Evolutionary conservation across 2,329 filamentous ascomycete genomes (phyloP).

Genomic region (Aspergillus quadrilineatus): DNA sequence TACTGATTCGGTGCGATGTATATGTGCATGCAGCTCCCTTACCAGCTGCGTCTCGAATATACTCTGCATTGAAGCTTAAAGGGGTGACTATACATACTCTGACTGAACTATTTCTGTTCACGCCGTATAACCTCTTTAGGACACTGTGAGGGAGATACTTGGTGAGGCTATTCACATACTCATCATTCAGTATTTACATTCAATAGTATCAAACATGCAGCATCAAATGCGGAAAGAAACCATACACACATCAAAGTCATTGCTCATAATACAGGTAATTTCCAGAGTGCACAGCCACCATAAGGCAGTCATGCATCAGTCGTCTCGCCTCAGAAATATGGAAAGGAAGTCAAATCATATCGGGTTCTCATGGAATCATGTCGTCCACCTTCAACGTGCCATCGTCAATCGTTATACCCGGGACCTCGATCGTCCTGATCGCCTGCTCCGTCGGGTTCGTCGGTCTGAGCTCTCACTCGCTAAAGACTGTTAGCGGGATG

Average conservation of each 20-base stretch:
- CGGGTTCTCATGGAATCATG: conserved; percentile 3
- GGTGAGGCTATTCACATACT: conserved; percentile 2
- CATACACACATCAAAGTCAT: conserved; percentile 17
- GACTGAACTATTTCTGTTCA: background rate
- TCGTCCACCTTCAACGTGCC: conserved; percentile 12
- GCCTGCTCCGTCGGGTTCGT: conserved; percentile 29
- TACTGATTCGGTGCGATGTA: background rate
- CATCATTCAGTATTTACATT: conserved; percentile 25
- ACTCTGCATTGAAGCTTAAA: background rate
- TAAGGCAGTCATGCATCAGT: conserved; percentile 2
- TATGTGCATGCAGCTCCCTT: conserved; percentile 3
- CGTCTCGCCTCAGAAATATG: conserved; percentile 1
- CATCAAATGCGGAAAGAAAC: conserved; percentile 6
- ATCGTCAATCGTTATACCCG: conserved; percentile 27
- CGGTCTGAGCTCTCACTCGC: conserved; percentile 45
- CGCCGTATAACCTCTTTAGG: background rate
- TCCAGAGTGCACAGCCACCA: background rate
- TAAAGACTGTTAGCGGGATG: conserved; percentile 25
- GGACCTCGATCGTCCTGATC: conserved; percentile 30
- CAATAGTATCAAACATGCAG: background rate
- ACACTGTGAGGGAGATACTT: background rate
- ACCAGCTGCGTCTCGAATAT: background rate
- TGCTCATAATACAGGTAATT: conserved; percentile 17
- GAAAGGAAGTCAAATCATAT: conserved; percentile 6
- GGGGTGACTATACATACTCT: background rate